Base-by-base conservation (phyloP, 192 early-diverging fungal species). In the Entomortierella lignicola region DNA sequence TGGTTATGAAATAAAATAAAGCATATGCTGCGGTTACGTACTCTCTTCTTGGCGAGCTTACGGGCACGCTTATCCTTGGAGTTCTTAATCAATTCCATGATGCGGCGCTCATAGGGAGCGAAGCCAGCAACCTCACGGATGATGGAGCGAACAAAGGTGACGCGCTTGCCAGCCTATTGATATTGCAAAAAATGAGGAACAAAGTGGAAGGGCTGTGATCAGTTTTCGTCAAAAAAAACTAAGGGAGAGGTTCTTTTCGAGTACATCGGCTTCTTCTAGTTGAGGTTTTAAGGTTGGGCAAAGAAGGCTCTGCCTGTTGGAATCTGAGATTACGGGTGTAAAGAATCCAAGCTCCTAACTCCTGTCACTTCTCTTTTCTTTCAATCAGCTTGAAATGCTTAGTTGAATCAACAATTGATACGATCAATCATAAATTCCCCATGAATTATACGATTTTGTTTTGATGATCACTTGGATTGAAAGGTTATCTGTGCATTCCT, bases 81-180 rank as follows among this genome's bases (percentile, higher is more conserved):
- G 94, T 98, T 98, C 92, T 96, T 97, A 83, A 99, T 87, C 93
- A 99, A 90, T 91, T 99, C 98, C 97, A 99, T 98, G 72, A 99
- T 93, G 86, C 98, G 92, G 77, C 92, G 93, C 89, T 99, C 98
- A 83, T 99, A 99, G 59, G 98, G 98, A 44, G 98, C 93, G 79
- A 93, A 99, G 61, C 98, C 98, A 81, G 89, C 91, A 39, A 99
- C 97, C 87, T 99, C 98, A 79, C 98, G 96, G 85, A 99, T 86
- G 75, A 99, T 81, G 80, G 91, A 92, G 77, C 94, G 93, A 55
- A 99, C 97, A 82, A 98, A 97, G 83, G 84, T 85, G 83, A 91
- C 92, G 79, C 94, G 92, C 89, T 94, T 79, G 59, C 75, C 75
- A 66, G 75, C 62, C 75, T 79, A 69, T 27, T 29, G 20, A 26